phyloP scores from a whole-genome alignment of 2,329 filamentous ascomycete genomes.

The Fusarium sp. region DNA sequence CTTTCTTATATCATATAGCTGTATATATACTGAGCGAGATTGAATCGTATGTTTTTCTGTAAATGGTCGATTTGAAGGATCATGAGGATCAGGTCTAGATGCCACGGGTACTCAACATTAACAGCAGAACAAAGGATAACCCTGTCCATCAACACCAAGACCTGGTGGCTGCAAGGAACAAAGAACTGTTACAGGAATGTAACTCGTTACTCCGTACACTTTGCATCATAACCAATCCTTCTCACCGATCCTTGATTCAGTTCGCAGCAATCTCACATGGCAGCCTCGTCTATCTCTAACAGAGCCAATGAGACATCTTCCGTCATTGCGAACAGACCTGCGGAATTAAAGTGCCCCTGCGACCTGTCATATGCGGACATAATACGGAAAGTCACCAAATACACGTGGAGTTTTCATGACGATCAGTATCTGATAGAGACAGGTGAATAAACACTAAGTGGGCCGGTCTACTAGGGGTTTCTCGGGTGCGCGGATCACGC shows the following conservation, averaged over 20 bases:
- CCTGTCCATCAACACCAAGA: not conserved
- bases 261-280: not conserved
- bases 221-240: not conserved
- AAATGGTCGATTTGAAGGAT: not conserved
- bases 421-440: not conserved
- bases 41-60: not conserved
- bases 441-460: not conserved
- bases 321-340: not conserved
- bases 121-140: not conserved
- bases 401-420: slow-evolving; percentile 9
- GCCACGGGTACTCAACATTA: not conserved
- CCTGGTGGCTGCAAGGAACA: not conserved
- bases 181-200: not conserved
- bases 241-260: not conserved
- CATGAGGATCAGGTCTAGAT: not conserved
- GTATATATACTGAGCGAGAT: not conserved
- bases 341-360: not conserved
- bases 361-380: not conserved
- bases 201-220: not conserved
- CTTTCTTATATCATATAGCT: not conserved
- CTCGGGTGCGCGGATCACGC: not conserved
- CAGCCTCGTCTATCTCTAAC: not conserved
- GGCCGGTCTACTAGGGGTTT: not conserved
- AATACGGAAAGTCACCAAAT: not conserved
- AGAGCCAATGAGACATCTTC: not conserved